phyloP scores from a whole-genome alignment of 495 filamentous ascomycete species.

The Hypoxylon cercidicola region DNA sequence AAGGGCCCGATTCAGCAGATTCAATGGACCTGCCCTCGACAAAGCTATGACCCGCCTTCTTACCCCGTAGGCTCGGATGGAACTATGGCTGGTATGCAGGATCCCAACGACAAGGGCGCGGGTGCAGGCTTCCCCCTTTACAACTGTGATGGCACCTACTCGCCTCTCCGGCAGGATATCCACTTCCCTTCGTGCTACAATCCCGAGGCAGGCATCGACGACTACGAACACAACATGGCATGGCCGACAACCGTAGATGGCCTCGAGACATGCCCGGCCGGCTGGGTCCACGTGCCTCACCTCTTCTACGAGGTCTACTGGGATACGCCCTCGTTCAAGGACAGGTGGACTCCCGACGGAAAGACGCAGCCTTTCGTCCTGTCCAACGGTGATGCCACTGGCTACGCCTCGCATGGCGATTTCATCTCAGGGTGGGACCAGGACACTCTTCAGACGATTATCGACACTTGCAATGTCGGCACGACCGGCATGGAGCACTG shows the following conservation, averaged over 20 bases:
- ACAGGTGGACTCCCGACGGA: conserved; percentile 65
- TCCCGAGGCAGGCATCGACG: conserved; percentile 64
- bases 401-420: conserved; percentile 71
- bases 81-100: conserved; percentile 57
- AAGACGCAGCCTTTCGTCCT: conserved; percentile 73
- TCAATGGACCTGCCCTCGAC: conserved; percentile 57
- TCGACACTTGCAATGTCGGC: conserved; percentile 67
- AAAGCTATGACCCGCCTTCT: conserved; percentile 61
- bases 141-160: conserved; percentile 62
- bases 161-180: conserved; percentile 66
- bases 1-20: conserved; percentile 56
- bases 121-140: conserved; percentile 62
- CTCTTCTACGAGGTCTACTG: conserved; percentile 78
- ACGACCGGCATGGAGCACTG: conserved; percentile 66
- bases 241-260: conserved; percentile 62
- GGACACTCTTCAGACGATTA: conserved; percentile 66
- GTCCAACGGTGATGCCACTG: conserved; percentile 68
- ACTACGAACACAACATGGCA: conserved; percentile 63
- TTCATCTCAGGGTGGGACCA: conserved; percentile 80
- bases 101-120: conserved; percentile 59
- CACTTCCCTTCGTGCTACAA: conserved; percentile 68
- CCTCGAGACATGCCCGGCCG: conserved; percentile 68
- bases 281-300: conserved; percentile 65
- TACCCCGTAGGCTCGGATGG: conserved; percentile 60
- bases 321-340: conserved; percentile 64